Evolutionary conservation across 2,329 filamentous ascomycete genomes (phyloP).

Genomic region (Penicillium griseofulvum): DNA sequence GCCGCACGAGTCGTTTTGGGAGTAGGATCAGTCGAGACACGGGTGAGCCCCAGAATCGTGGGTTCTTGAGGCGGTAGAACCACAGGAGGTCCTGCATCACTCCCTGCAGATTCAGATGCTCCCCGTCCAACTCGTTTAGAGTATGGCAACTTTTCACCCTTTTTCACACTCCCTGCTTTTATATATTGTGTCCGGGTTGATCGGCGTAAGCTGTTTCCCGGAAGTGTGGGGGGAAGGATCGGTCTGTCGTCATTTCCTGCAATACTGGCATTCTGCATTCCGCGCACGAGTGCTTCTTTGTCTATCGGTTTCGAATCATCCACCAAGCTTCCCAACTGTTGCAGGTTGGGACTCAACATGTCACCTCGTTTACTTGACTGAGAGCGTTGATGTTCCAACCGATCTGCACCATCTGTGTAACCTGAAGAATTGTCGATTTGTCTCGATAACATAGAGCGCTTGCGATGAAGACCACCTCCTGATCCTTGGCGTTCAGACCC

Average conservation of each 20-base stretch:
- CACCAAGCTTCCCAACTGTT: slow-evolving; percentile 74
- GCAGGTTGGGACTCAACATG: slow-evolving; percentile 61
- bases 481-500: slow-evolving; percentile 55
- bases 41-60: slow-evolving; percentile 33
- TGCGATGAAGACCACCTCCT: slow-evolving; percentile 66
- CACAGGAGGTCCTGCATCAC: slow-evolving; percentile 41
- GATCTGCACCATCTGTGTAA: slow-evolving; percentile 81
- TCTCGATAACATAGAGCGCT: slow-evolving; percentile 92
- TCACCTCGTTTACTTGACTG: slow-evolving; percentile 48
- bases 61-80: slow-evolving; percentile 35
- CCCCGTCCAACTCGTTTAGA: slow-evolving; percentile 67
- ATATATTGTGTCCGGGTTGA: slow-evolving; percentile 91
- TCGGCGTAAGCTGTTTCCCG: slow-evolving; percentile 75
- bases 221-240: slow-evolving; percentile 72
- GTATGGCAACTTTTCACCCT: slow-evolving; percentile 71
- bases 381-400: slow-evolving; percentile 71
- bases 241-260: slow-evolving; percentile 68
- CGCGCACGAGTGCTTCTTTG: slow-evolving; percentile 56
- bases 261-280: slow-evolving; percentile 45
- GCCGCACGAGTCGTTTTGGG: slow-evolving; percentile 33
- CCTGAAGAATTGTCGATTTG: slow-evolving; percentile 77
- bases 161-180: slow-evolving; percentile 73
- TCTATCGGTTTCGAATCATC: slow-evolving; percentile 70
- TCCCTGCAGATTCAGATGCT: slow-evolving; percentile 58
- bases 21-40: slow-evolving; percentile 39